Conservation (phyloP, 2,329 filamentous ascomycete genomes). For the Simplicillium sp. region DNA sequence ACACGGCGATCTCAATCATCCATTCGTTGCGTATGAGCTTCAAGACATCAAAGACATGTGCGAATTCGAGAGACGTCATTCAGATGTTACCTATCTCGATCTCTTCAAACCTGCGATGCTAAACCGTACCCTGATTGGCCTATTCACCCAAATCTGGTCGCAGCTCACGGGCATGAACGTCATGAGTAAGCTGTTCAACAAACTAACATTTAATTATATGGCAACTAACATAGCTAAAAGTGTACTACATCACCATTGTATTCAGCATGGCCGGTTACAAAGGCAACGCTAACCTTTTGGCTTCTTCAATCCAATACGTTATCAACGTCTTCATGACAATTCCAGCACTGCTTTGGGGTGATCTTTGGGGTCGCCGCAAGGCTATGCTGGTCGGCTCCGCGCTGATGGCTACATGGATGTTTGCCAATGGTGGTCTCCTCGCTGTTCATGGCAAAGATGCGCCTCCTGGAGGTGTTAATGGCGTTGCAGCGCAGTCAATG, state of each 20-base stretch:
- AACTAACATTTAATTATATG: background rate
- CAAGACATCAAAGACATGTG: slow-evolving; percentile 65
- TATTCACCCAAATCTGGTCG: slow-evolving; percentile 46
- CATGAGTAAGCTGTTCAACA: slow-evolving; percentile 38
- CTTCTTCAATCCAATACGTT: slow-evolving; percentile 50
- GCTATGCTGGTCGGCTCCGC: slow-evolving; percentile 56
- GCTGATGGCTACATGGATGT: slow-evolving; percentile 55
- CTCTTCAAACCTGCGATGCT: slow-evolving; percentile 61
- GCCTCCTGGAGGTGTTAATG: slow-evolving; percentile 32
- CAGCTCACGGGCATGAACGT: slow-evolving; percentile 49
- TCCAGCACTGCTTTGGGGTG: slow-evolving; percentile 65
- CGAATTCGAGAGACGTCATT: slow-evolving; percentile 62
- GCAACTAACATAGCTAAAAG: slow-evolving; percentile 13
- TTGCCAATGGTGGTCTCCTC: slow-evolving; percentile 42
- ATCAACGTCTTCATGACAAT: slow-evolving; percentile 76
- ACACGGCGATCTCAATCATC: slow-evolving; percentile 52
- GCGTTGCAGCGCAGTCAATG: slow-evolving; percentile 39
- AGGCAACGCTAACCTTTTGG: slow-evolving; percentile 40
- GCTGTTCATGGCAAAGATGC: slow-evolving; percentile 29
- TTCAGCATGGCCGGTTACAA: slow-evolving; percentile 28
- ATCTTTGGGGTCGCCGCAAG: slow-evolving; percentile 65
- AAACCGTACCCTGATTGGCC: slow-evolving; percentile 39
- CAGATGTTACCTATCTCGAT: slow-evolving; percentile 61
- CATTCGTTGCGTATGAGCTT: slow-evolving; percentile 59
- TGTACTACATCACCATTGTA: slow-evolving; percentile 52